Evolutionary conservation across 352 stramenopile species (phyloP).

Genomic region (Pythium insidiosum): DNA sequence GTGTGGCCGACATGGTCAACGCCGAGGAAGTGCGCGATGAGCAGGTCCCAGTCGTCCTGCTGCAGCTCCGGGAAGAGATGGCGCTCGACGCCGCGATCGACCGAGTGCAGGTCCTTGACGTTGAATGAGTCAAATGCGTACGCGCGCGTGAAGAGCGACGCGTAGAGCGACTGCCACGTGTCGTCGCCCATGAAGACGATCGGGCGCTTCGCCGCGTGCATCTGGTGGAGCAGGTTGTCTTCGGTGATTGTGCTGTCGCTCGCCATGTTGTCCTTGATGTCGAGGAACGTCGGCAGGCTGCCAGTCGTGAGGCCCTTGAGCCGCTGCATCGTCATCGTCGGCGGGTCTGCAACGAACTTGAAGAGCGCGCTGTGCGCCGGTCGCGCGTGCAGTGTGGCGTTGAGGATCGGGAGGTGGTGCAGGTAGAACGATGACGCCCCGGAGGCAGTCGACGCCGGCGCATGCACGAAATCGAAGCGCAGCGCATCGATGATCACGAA

Average conservation of each 20-base stretch:
- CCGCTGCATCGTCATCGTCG: constrained; percentile 98
- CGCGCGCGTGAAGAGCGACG: constrained; percentile 82
- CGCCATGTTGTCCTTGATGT: constrained; percentile 94
- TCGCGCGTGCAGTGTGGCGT: constrained; percentile 37
- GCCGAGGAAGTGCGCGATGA: constrained; percentile 86
- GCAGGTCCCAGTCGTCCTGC: constrained; percentile 60
- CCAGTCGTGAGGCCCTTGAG: constrained; percentile 97
- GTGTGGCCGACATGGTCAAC: constrained; percentile 99
- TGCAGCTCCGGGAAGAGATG: constrained; percentile 71
- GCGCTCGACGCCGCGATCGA: constrained; percentile 90
- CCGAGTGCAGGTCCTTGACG: constrained; percentile 96
- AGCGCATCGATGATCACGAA: constrained; percentile 96
- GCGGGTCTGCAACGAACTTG: constrained; percentile 95
- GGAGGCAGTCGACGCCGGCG: not conserved
- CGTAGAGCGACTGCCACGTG: constrained; percentile 96
- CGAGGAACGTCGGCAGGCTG: constrained; percentile 96
- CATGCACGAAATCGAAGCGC: constrained; percentile 92
- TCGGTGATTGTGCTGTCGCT: constrained; percentile 86
- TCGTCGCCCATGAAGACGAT: constrained; percentile 98
- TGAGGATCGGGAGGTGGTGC: constrained; percentile 81
- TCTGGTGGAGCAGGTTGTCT: constrained; percentile 94
- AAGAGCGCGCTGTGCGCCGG: constrained; percentile 74
- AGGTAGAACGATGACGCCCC: constrained; percentile 51
- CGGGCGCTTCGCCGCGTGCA: constrained; percentile 33
- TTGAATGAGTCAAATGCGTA: constrained; percentile 98